These are phyloP conservation scores for Mediolabrus comicus DNA, from an alignment of 108 stramenopile species.

Conservation along the genomic window DNA sequence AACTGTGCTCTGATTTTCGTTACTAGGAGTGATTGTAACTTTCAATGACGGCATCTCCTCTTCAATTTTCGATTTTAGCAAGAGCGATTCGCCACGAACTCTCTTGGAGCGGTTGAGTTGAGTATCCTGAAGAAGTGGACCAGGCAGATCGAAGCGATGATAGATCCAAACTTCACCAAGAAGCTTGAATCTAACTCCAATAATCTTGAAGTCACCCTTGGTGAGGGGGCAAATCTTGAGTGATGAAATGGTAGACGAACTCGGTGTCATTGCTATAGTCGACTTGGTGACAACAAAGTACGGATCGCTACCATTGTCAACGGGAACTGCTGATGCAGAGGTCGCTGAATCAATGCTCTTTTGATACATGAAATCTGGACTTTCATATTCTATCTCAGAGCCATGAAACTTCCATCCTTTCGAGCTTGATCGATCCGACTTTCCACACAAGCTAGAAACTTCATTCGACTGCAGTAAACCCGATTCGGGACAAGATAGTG, in stretches of 20 bases:
- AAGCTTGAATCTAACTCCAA: conserved; percentile 74
- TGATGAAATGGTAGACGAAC: conserved; percentile 37
- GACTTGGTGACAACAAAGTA: conserved; percentile 81
- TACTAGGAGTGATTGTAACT: conserved; percentile 30
- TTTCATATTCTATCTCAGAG: conserved; percentile 53
- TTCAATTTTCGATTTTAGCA: conserved; percentile 69
- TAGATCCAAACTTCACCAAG: conserved; percentile 80
- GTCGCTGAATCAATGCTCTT: conserved; percentile 12
- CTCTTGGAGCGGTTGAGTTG: conserved; percentile 61
- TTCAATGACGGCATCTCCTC: conserved; percentile 80
- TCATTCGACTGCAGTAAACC: conserved; percentile 62
- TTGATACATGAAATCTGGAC: conserved; percentile 67
- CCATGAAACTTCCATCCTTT: conserved; percentile 68
- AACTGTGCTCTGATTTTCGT: conserved; percentile 22
- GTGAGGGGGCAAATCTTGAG: conserved; percentile 69
- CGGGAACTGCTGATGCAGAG: conserved; percentile 16
- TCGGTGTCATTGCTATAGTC: conserved; percentile 42
- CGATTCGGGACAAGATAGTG: conserved; percentile 30
- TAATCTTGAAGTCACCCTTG: conserved; percentile 71
- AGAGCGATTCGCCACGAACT: conserved; percentile 64
- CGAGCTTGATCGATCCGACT: conserved; percentile 4
- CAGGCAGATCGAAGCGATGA: conserved; percentile 67
- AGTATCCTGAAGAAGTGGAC: conserved; percentile 74
- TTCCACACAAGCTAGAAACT: conserved; percentile 51
- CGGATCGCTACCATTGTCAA: conserved; percentile 45